Percentiles rank a stretch among this genome's conserved stretches.
These are phyloP conservation scores for Collybia sp. DNA, from an alignment of 768 basidiomycete species.

Conservation along the genomic window DNA sequence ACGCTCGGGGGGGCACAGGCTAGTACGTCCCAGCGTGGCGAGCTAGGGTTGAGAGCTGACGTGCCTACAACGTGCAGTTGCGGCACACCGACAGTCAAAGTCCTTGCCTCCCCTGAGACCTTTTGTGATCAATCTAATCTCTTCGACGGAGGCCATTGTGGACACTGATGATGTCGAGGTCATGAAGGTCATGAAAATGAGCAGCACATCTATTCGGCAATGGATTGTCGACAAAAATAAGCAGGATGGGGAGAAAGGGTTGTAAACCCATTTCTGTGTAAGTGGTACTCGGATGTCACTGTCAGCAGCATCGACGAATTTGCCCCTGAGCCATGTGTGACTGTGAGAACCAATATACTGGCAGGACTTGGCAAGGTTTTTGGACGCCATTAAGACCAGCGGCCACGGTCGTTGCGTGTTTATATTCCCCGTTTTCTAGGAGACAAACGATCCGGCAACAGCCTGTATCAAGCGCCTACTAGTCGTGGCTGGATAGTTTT, in stretches of 20 bases:
- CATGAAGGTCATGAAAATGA: conserved; percentile 83
- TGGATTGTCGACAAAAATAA: conserved; percentile 62
- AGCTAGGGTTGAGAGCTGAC: neutral
- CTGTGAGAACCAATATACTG: too few relatives aligned
- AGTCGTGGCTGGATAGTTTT: too few relatives aligned
- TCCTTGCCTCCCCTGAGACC: conserved; percentile 55
- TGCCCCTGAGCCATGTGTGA: too few relatives aligned
- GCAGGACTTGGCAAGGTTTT: too few relatives aligned
- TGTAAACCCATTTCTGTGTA: too few relatives aligned
- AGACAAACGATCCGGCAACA: too few relatives aligned
- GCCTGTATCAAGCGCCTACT: too few relatives aligned
- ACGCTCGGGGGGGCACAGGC: conserved; percentile 68
- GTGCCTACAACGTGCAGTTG: conserved; percentile 41
- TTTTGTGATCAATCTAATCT: conserved; percentile 89
- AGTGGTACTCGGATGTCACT: too few relatives aligned
- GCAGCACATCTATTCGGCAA: conserved; percentile 87
- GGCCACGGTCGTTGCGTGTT: too few relatives aligned
- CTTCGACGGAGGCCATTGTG: conserved; percentile 51
- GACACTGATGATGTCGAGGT: conserved; percentile 63
- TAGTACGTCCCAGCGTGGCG: conserved; percentile 44
- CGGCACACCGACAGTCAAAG: conserved; percentile 50
- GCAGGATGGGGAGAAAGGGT: conserved; percentile 18
- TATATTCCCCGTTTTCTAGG: too few relatives aligned
- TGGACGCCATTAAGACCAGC: too few relatives aligned
- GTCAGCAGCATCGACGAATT: too few relatives aligned